Base-by-base conservation (phyloP, 1,284 basidiomycete genomes). In the Cronartium quercuum region DNA sequence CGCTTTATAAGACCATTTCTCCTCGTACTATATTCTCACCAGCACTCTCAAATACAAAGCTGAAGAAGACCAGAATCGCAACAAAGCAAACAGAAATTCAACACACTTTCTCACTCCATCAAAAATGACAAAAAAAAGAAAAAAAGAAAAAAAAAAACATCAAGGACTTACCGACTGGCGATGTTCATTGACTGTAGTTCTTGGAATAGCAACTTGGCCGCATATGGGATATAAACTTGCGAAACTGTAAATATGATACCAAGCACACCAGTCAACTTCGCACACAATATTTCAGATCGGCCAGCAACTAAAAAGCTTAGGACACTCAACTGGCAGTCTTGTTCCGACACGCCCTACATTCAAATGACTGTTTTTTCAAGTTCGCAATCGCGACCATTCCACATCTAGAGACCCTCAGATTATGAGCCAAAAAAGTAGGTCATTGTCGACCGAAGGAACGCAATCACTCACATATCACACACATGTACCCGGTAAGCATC, bases 401-500 rank as follows among this genome's bases (percentile, higher is more conserved):
- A 81, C 94, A 96, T 77, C 91, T 94, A 80, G 10, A 12, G 1
- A 29, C 12, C n/a, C 18, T 7, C n/a, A 61, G 9, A 55, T 12
- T 57, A 58, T 58, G 29, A 40, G 18, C 68, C 41, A 61, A 61
- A 66, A 40, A 77, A 63, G 68, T 42, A 15, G 34, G 68, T n/a
- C 37, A 42, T n/a, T 34, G 24, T 41, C 34, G 67, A 64, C 38
- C 47, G 57, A 71, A 62, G 18, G 38, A 61, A 37, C 68, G 62
- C 13, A 24, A 77, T 37, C 58, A 86, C 91, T 80, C 78, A 94
- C 90, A 94, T 92, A 82, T 97, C 94, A 82, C 94, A 97, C 76
- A 97, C 92, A 81, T 97, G 94, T 68, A 97, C 84, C 66, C 94
- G 88, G 83, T 94, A 95, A n/a, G 92, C 93, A 82, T 96, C 94